Evolutionary conservation across 179 eudicot species (phyloP).

Genomic region (Sideroxylon spinosum): DNA sequence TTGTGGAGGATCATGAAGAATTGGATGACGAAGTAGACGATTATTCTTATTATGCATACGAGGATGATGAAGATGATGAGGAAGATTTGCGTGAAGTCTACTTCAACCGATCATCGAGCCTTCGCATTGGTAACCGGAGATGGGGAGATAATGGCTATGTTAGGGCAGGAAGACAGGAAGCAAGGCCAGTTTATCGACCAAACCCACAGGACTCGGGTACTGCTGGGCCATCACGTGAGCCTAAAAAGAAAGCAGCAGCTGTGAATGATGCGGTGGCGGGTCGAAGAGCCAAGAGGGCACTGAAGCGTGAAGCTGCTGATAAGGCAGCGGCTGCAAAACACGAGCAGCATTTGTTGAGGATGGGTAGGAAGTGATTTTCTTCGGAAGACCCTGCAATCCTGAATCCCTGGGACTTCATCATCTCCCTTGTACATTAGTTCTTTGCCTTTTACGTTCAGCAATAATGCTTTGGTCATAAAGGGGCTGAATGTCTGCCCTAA

Average conservation of each 20-base stretch:
- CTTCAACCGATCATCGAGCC: constrained; percentile 43
- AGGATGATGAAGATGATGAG: constrained; percentile 54
- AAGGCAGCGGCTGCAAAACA: constrained; percentile 89
- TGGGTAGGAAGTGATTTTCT: constrained; percentile 45
- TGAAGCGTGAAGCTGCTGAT: constrained; percentile 91
- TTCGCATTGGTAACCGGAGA: constrained; percentile 78
- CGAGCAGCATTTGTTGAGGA: constrained; percentile 64
- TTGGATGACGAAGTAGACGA: constrained; percentile 45
- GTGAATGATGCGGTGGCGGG: constrained; percentile 47
- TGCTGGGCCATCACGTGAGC: constrained; percentile 59
- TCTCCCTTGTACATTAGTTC: constrained; percentile 34
- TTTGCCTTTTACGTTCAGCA: constrained; percentile 25
- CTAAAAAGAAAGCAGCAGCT: constrained; percentile 53
- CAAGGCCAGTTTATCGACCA: constrained; percentile 49
- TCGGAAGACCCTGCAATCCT: too few species aligned
- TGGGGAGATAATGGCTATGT: constrained; percentile 91
- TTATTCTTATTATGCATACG: constrained; percentile 40
- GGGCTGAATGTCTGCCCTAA: background rate
- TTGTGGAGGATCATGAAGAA: constrained; percentile 48
- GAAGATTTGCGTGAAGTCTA: constrained; percentile 61
- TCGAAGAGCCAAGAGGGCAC: constrained; percentile 84
- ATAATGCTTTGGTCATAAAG: constrained; percentile 21
- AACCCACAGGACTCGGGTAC: constrained; percentile 34
- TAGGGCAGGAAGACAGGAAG: constrained; percentile 73
- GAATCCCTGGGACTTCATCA: constrained; percentile 13